These are phyloP conservation scores for Kurtzmaniella fragi DNA, from an alignment of 805 yeast species.

Conservation along the genomic window DNA sequence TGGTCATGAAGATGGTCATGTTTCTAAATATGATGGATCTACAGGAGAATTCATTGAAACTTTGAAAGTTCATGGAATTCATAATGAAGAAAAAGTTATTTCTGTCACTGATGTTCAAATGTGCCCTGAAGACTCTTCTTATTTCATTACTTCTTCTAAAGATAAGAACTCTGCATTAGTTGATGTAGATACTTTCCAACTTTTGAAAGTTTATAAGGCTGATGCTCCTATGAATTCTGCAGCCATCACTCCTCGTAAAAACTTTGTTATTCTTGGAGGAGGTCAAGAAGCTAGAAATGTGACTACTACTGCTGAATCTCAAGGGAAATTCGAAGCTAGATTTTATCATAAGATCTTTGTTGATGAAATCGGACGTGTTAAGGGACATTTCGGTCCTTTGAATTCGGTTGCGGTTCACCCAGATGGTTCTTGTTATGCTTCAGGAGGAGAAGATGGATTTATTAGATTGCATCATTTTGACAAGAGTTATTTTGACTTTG, in stretches of 20 bases:
- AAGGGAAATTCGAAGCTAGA: constrained; percentile 96
- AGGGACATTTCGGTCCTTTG: constrained; percentile 98
- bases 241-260: constrained; percentile 87
- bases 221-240: constrained; percentile 97
- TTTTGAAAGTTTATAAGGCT: constrained; percentile 70
- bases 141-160: constrained; percentile 88
- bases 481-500: constrained; percentile 87
- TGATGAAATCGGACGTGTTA: constrained; percentile 95
- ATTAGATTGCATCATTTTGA: constrained; percentile 93
- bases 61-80: constrained; percentile 66
- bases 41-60: constrained; percentile 67
- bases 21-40: constrained; percentile 71
- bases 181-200: constrained; percentile 69
- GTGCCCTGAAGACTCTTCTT: constrained; percentile 71
- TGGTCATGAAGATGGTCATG: constrained; percentile 83
- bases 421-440: constrained; percentile 85
- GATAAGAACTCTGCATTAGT: constrained; percentile 80
- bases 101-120: constrained; percentile 84
- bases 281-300: constrained; percentile 99
- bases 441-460: constrained; percentile 98
- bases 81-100: constrained; percentile 39
- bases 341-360: constrained; percentile 91
- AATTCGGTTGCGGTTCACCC: constrained; percentile 94
- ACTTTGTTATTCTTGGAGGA: constrained; percentile 92
- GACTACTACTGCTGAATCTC: constrained; percentile 89